Evolutionary conservation across 2,329 filamentous ascomycete species (phyloP).

Genomic region (Fusarium sp.): DNA sequence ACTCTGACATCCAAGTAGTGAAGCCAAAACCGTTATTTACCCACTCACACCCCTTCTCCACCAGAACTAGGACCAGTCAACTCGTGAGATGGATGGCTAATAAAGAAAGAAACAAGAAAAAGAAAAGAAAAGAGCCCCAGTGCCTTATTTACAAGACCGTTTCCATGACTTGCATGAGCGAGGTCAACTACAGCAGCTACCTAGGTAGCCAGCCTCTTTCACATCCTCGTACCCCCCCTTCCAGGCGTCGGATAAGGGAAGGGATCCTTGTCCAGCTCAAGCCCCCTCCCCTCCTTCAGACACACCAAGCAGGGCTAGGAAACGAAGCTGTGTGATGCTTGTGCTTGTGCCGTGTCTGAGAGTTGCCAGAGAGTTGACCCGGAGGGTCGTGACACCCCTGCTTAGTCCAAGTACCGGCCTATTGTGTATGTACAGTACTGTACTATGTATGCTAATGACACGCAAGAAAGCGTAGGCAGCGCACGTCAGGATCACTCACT

Average conservation of each 20-base stretch:
- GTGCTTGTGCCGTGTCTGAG: conserved; percentile 32
- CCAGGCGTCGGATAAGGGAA: conserved; percentile 22
- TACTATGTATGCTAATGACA: conserved; percentile 23
- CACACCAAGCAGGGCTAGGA: conserved; percentile 21
- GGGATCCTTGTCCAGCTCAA: conserved; percentile 25
- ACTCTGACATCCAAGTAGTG: conserved; percentile 4
- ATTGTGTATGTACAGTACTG: too few relatives aligned
- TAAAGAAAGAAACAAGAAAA: conserved; percentile 1
- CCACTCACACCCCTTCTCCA: conserved; percentile 25
- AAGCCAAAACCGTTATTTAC: conserved; percentile 13
- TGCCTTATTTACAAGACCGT: conserved; percentile 4
- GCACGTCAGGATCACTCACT: conserved; percentile 20
- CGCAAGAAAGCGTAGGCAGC: conserved; percentile 25
- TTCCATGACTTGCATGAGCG: conserved; percentile 37
- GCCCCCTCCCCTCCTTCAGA: conserved; percentile 14
- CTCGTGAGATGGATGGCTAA: neutral
- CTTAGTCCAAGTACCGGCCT: conserved; percentile 23
- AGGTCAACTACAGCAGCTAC: conserved; percentile 17
- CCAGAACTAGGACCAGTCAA: conserved; percentile 10
- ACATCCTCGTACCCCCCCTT: conserved; percentile 20
- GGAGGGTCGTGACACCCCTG: conserved; percentile 24
- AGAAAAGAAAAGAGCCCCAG: neutral
- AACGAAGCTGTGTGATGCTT: conserved; percentile 28
- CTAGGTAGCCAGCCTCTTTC: conserved; percentile 24
- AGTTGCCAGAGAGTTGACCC: conserved; percentile 37